Conservation (phyloP, 2,329 filamentous ascomycete genomes). For the Arthrocladium fulminans region DNA sequence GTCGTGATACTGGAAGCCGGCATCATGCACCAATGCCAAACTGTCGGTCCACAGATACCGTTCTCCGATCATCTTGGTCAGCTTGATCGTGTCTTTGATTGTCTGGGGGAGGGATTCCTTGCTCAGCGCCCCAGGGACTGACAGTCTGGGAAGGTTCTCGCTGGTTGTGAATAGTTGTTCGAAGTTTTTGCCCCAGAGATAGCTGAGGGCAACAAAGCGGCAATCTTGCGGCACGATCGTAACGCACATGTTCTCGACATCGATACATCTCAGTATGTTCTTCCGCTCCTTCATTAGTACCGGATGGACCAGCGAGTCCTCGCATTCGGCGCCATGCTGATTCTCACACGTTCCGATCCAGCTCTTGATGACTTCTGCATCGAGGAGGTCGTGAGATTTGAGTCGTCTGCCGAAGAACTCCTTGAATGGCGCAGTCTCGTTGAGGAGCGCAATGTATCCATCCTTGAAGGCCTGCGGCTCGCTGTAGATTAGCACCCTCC, state of each 20-base stretch:
- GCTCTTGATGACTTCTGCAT: slow-evolving; percentile 16
- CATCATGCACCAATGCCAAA: slow-evolving; percentile 22
- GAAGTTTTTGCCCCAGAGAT: slow-evolving; percentile 24
- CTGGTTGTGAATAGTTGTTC: slow-evolving; percentile 21
- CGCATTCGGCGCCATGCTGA: slow-evolving; percentile 20
- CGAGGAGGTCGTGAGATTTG: slow-evolving; percentile 19
- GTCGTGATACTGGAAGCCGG: slow-evolving; percentile 23
- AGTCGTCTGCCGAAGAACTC: slow-evolving; percentile 21
- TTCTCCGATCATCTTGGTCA: slow-evolving; percentile 21
- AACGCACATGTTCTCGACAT: slow-evolving; percentile 22
- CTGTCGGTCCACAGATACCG: slow-evolving; percentile 24
- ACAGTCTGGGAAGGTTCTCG: slow-evolving; percentile 19
- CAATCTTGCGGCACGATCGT: slow-evolving; percentile 15
- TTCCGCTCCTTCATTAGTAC: slow-evolving; percentile 17
- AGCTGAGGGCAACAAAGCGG: slow-evolving; percentile 23
- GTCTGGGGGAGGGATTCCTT: slow-evolving; percentile 22
- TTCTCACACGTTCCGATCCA: slow-evolving; percentile 21
- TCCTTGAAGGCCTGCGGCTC: slow-evolving; percentile 24
- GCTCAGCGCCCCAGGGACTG: slow-evolving; percentile 17
- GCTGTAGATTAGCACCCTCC: slow-evolving; percentile 21
- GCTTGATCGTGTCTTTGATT: slow-evolving; percentile 23
- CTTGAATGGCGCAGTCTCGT: slow-evolving; percentile 20
- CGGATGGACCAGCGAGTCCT: slow-evolving; percentile 21
- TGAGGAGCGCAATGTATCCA: slow-evolving; percentile 23
- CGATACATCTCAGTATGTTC: slow-evolving; percentile 20